Base-by-base conservation (phyloP, 176 grass and related monocot genomes). In the Oropetium thomaeum region DNA sequence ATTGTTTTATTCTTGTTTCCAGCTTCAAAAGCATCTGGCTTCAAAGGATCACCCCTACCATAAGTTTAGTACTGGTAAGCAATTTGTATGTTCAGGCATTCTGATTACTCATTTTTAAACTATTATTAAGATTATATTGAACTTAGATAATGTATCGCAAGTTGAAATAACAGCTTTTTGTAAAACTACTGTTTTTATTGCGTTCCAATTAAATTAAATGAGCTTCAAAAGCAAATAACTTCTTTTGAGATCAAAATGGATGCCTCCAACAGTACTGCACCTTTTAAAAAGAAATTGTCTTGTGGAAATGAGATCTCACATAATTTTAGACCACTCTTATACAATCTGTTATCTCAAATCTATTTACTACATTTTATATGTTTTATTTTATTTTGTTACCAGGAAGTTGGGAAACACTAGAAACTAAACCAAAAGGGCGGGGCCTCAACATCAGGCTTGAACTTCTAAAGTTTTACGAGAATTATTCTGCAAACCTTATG, bases 401-500 rank as follows among this genome's bases (percentile, higher is more conserved):
- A 98, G 91, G 91, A 74, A 98, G 85, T 79, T 98, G 87, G 91
- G 87, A 98, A 45, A 98, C 96, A 66, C 81, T 98, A 67, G 91
- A 92, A 63, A 92, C 69, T 79, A 85, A 87, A 74, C 86, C 89
- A 45, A 98, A 90, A 88, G 87, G 70, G 67, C 91, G 84, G 79
- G 89, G 91, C 43, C 58, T 98, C 59, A 87, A 98, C 81, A 92
- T 90, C 61, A 98, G 91, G 73, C 66, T 77, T 75, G 91, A 94
- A 58, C 89, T 98, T 67, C 47, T 96, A 57, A 93, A 89, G 86
- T 92, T 98, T 73, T 98, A 98, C 0, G 72, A 92, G 29, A 89
- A 88, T 45, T 98, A 98, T 92, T 98, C 96, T 27, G 87, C 96
- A 59, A 94, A 98, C 51, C 69, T 98, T 78, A 98, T 98, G 96